Evolutionary conservation across 345 rosid species (phyloP).

Genomic region (Corymbia maculata): DNA sequence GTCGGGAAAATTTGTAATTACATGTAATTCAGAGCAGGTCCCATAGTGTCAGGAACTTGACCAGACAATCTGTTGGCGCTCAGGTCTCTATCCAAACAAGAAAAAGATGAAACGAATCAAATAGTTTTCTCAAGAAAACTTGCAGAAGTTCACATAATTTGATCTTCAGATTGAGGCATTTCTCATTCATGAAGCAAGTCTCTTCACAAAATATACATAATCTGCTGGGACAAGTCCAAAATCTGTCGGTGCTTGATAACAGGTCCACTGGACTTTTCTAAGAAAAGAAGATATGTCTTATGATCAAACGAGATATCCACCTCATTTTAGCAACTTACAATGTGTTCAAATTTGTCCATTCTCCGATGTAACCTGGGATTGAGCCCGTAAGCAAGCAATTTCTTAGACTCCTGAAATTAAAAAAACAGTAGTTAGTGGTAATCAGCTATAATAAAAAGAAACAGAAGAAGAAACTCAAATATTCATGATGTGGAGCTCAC

Average conservation of each 20-base stretch:
- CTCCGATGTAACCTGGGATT: slow-evolving; percentile 38
- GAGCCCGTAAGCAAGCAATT: slow-evolving; percentile 43
- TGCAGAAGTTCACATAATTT: neutral
- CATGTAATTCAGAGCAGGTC: slow-evolving; percentile 17
- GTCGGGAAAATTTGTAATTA: slow-evolving; percentile 13
- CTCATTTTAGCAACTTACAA: slow-evolving; percentile 38
- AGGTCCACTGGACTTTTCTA: neutral
- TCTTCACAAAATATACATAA: neutral
- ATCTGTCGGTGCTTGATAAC: neutral
- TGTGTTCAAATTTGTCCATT: slow-evolving; percentile 10
- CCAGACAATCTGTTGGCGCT: slow-evolving; percentile 68
- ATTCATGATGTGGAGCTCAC: slow-evolving; percentile 30
- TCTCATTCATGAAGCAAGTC: neutral
- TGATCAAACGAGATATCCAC: neutral
- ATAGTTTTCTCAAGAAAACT: neutral
- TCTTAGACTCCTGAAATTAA: slow-evolving; percentile 39
- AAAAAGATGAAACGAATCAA: neutral
- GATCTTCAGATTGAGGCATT: neutral
- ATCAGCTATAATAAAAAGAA: neutral
- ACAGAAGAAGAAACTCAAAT: neutral
- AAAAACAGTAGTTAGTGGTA: neutral
- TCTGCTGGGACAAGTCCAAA: neutral
- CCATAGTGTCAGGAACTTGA: slow-evolving; percentile 24
- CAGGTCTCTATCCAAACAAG: slow-evolving; percentile 41
- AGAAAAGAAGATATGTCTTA: neutral